phyloP scores from a whole-genome alignment of 345 rosid species.

The Eucalyptus marginata region DNA sequence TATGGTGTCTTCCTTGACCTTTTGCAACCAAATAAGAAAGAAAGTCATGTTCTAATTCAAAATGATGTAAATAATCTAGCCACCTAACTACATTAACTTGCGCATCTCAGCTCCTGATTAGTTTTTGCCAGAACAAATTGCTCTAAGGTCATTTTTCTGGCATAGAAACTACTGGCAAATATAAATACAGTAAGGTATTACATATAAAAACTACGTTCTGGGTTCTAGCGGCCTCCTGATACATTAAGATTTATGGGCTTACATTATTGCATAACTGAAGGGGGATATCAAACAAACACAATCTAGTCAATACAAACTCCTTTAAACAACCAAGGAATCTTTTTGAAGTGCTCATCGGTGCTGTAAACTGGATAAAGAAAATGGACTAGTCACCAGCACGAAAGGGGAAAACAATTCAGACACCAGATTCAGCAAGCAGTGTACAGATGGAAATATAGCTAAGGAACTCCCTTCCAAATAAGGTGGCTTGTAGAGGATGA shows the following conservation, averaged over 20 bases:
- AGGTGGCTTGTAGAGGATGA: background rate
- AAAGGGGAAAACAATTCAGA: background rate
- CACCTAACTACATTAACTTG: background rate
- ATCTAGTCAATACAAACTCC: background rate
- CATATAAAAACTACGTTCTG: background rate
- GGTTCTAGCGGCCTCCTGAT: background rate
- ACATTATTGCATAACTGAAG: background rate
- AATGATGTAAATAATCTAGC: background rate
- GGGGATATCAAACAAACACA: background rate
- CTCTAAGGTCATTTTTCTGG: background rate
- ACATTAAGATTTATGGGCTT: background rate
- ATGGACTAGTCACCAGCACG: background rate
- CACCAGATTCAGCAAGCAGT: background rate
- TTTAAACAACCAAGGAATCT: background rate
- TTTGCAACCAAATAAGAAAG: slow-evolving; percentile 2
- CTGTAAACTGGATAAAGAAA: background rate
- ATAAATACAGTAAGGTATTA: background rate
- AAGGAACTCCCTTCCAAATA: background rate
- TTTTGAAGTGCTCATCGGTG: background rate
- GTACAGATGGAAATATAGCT: background rate
- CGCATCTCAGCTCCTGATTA: background rate
- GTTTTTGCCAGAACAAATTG: background rate
- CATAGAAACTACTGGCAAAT: background rate
- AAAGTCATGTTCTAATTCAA: background rate
- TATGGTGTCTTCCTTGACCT: slow-evolving; percentile 67